Conservation (phyloP, 805 yeast genomes). For the Pichia rugopelliculosa region DNA sequence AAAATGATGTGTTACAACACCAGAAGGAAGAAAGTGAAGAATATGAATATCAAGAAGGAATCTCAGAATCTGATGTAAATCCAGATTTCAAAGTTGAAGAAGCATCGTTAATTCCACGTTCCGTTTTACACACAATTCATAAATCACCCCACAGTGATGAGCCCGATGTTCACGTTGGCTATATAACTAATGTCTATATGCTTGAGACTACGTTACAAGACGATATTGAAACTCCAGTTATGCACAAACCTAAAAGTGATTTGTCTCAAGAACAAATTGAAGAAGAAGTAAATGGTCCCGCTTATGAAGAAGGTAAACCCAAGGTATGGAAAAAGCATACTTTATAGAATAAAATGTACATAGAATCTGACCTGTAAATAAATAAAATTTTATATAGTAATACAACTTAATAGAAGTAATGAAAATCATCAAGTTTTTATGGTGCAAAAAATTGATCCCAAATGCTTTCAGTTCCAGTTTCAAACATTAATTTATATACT, state of each 20-base stretch:
- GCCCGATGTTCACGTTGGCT: slow-evolving; percentile 14
- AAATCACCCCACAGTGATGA: slow-evolving; percentile 13
- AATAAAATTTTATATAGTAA: not conserved
- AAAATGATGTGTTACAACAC: not conserved
- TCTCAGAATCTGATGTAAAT: not conserved
- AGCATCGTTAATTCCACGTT: slow-evolving; percentile 9
- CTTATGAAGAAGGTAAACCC: not conserved
- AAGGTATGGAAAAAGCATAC: slow-evolving; percentile 9
- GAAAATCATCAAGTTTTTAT: slow-evolving; percentile 13
- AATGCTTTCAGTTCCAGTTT: slow-evolving; percentile 56
- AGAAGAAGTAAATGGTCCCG: not conserved
- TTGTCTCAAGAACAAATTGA: not conserved
- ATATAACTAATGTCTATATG: slow-evolving; percentile 6
- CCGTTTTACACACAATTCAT: slow-evolving; percentile 11
- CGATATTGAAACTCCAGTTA: not conserved
- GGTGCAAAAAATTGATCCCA: slow-evolving; percentile 58
- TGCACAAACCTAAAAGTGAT: not conserved
- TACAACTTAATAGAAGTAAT: not conserved
- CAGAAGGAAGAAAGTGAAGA: not conserved
- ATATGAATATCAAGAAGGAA: not conserved
- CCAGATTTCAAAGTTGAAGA: slow-evolving; percentile 8
- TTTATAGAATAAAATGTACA: not conserved
- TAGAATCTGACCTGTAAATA: slow-evolving; percentile 1
- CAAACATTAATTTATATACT: slow-evolving; percentile 54
- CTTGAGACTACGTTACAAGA: not conserved